Evolutionary conservation across 192 early-diverging fungal genomes (phyloP).

Genomic region (Mortierella hygrophila): DNA sequence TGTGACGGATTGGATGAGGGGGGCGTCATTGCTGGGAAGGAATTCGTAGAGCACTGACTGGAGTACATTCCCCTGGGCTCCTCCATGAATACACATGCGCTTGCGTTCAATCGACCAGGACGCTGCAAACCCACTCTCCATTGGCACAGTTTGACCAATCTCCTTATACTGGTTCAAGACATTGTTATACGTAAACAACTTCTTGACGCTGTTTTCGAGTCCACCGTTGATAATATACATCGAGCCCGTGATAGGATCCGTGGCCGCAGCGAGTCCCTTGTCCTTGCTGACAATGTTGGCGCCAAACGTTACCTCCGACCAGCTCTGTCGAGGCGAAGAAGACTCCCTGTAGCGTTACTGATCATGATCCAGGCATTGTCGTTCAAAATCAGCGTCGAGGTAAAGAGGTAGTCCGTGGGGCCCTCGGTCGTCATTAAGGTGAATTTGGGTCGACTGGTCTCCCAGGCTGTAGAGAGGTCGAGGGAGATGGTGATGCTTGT

Average conservation of each 20-base stretch:
- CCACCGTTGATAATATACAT: slow-evolving; percentile 17
- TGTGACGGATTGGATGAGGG: background rate
- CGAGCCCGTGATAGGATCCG: slow-evolving; percentile 8
- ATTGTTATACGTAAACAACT: background rate
- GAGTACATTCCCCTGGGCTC: background rate
- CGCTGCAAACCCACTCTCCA: background rate
- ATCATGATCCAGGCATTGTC: slow-evolving; percentile 14
- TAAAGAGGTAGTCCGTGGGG: background rate
- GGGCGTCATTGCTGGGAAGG: background rate
- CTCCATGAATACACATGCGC: slow-evolving; percentile 23
- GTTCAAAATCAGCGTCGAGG: background rate
- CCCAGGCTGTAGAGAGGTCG: slow-evolving; percentile 20
- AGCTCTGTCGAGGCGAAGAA: background rate
- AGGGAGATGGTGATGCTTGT: slow-evolving; percentile 17
- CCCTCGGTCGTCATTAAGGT: background rate
- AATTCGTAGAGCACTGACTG: slow-evolving; percentile 3
- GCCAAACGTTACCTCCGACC: background rate
- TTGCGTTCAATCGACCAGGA: background rate
- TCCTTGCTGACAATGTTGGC: background rate
- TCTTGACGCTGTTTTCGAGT: background rate
- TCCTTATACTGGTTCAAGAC: background rate
- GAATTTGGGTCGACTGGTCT: background rate
- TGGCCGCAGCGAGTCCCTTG: background rate
- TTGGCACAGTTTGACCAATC: background rate
- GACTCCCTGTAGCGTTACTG: background rate